Evolutionary conservation across 2,329 filamentous ascomycete species (phyloP).

Genomic region (Blastomyces parvus): DNA sequence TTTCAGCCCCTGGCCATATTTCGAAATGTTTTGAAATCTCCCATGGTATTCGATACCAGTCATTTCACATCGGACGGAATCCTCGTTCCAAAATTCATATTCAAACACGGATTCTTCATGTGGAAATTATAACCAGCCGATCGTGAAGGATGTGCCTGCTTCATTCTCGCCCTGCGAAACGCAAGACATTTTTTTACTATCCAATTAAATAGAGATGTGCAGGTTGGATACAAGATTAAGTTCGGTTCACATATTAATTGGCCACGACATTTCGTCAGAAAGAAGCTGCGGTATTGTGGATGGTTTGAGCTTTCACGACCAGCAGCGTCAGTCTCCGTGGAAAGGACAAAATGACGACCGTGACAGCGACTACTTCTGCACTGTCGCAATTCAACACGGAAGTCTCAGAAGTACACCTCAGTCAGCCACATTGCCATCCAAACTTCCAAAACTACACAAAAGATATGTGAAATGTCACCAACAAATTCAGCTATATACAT

Average conservation of each 20-base stretch:
- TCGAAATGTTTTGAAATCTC: not conserved
- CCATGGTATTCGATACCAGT: not conserved
- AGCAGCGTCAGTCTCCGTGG: not conserved
- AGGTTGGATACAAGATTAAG: not conserved
- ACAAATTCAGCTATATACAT: not conserved
- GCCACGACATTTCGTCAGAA: not conserved
- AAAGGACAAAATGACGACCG: not conserved
- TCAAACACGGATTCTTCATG: not conserved
- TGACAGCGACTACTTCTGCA: not conserved
- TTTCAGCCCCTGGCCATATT: not conserved
- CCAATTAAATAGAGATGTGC: too few relatives aligned
- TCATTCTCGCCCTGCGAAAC: not conserved
- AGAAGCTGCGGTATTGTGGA: not conserved
- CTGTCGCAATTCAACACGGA: not conserved
- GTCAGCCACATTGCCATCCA: not conserved
- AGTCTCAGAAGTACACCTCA: not conserved
- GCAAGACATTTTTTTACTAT: not conserved
- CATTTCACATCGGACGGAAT: not conserved
- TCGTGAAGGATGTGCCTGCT: not conserved
- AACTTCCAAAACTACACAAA: not conserved
- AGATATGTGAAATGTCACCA: not conserved
- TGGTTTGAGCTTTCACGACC: not conserved
- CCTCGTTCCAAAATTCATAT: not conserved
- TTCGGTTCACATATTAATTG: not conserved
- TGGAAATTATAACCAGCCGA: not conserved